Evolutionary conservation across 352 stramenopile species (phyloP), one percentile per base, ranked within the genome.

Genomic region (Globisporangium nagaii): DNA sequence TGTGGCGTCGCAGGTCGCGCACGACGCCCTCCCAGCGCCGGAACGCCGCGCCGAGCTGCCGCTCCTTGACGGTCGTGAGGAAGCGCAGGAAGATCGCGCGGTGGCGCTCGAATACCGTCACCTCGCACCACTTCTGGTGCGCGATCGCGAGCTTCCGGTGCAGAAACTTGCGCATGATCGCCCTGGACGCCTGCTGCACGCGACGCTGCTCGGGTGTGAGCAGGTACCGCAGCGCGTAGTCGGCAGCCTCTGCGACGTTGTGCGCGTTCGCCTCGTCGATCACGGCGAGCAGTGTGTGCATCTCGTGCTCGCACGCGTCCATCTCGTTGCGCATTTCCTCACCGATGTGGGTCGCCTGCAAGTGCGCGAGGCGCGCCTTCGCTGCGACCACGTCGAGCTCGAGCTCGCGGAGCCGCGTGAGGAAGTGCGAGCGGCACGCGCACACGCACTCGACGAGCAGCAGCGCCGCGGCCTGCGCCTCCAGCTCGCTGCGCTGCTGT

Each of bases 281-380:
- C 10, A 79, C 57, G 0, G 17, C 41, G 11, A 56, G 46, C n/a
- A 90, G 44, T 22, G 68, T 81, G n/a, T 50, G 22, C 4, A 82
- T 63, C 13, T 73, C 58, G 25, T 82, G 63, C 19, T 73, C 67
- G 28, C 61, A 68, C 9, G 68, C 68, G 40, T 88, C 80, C 50
- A 90, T 49, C 8, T 79, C 77, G 55, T 90, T 90, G 35, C 75
- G 80, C 56, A 81, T 84, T 55, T 81, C 71, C 58, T 90, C 73
- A 42, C 73, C 70, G 20, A 88, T 78, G 37, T 79, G 62, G n/a
- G 67, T 75, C 6, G 67, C 65, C 13, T 73, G 59, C 25, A 88
- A 49, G 11, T 56, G 58, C n/a, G 66, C 66, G 28, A 81, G 66
- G 15, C 60, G 46, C 25, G 53, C 48, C 28, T 72, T 54, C 15